phyloP scores from a whole-genome alignment of 2,329 filamentous ascomycete species.

The Penicillium olsonii region DNA sequence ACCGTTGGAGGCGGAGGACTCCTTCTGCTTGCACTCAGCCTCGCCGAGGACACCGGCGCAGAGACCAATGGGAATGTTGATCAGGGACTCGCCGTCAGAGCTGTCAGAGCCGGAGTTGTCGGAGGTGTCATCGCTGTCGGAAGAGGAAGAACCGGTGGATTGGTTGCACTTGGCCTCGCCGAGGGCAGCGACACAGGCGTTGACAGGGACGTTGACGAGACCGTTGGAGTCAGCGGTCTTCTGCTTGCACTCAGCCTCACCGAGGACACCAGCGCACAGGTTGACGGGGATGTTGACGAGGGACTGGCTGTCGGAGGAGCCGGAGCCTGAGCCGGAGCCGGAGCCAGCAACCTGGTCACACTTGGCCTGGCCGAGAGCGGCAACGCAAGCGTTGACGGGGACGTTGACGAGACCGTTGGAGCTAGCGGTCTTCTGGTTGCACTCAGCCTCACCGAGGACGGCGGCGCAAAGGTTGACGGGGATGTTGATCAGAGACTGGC shows the following conservation, averaged over 20 bases:
- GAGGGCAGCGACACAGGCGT: constrained; percentile 28
- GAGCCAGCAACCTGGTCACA: constrained; percentile 26
- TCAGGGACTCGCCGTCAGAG: not conserved
- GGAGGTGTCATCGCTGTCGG: constrained; percentile 2
- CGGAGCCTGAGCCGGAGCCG: constrained; percentile 1
- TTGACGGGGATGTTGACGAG: constrained; percentile 30
- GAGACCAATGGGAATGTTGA: constrained; percentile 27
- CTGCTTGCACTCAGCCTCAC: constrained; percentile 27
- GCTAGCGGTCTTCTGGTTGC: constrained; percentile 16
- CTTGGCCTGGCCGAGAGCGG: constrained; percentile 26
- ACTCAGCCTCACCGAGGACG: constrained; percentile 25
- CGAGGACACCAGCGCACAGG: constrained; percentile 29
- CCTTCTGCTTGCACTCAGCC: constrained; percentile 24
- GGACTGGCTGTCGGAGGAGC: constrained; percentile 9
- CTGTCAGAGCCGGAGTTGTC: constrained; percentile 10
- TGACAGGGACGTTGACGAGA: constrained; percentile 30
- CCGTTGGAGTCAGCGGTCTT: constrained; percentile 12
- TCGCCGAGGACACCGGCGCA: constrained; percentile 28
- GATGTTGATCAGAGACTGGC: constrained; percentile 15
- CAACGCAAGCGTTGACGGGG: constrained; percentile 24
- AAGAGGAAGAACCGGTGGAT: not conserved
- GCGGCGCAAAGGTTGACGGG: constrained; percentile 25
- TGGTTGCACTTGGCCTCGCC: constrained; percentile 29
- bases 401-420: constrained; percentile 26
- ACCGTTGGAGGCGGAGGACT: constrained; percentile 13